Evolutionary conservation across 108 stramenopile species (phyloP).

Genomic region (Nitzschia sp.): DNA sequence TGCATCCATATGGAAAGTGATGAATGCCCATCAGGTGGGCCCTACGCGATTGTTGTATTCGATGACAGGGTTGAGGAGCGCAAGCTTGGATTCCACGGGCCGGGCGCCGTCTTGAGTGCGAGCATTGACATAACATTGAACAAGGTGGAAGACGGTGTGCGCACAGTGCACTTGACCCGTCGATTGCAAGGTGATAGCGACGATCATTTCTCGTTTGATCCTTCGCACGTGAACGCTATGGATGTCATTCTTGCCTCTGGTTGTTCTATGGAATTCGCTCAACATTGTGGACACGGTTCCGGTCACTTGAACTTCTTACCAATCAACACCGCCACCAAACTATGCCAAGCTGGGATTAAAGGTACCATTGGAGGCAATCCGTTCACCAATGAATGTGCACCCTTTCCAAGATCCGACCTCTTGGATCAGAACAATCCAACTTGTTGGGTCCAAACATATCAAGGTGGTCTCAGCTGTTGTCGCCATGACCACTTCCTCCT

Average conservation of each 20-base stretch:
- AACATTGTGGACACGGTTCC: constrained; percentile 42
- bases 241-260: constrained; percentile 35
- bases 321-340: constrained; percentile 3
- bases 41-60: constrained; percentile 33
- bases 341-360: constrained; percentile 30
- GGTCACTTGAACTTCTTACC: constrained; percentile 12
- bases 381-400: constrained; percentile 29
- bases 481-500: constrained; percentile 30
- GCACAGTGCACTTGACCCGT: constrained; percentile 26
- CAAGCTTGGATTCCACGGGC: constrained; percentile 36
- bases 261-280: constrained; percentile 23
- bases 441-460: constrained; percentile 36
- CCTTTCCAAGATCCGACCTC: constrained; percentile 32
- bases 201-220: constrained; percentile 34
- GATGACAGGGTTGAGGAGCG: constrained; percentile 32
- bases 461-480: constrained; percentile 37
- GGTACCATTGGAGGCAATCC: constrained; percentile 32
- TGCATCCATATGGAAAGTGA: constrained; percentile 41
- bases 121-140: constrained; percentile 12
- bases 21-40: constrained; percentile 37
- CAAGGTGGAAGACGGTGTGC: constrained; percentile 7
- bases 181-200: constrained; percentile 18
- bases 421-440: constrained; percentile 36
- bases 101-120: constrained; percentile 19
- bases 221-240: background rate